phyloP scores from a whole-genome alignment of 192 early-diverging fungal species.

The Umbelopsis sp. region DNA sequence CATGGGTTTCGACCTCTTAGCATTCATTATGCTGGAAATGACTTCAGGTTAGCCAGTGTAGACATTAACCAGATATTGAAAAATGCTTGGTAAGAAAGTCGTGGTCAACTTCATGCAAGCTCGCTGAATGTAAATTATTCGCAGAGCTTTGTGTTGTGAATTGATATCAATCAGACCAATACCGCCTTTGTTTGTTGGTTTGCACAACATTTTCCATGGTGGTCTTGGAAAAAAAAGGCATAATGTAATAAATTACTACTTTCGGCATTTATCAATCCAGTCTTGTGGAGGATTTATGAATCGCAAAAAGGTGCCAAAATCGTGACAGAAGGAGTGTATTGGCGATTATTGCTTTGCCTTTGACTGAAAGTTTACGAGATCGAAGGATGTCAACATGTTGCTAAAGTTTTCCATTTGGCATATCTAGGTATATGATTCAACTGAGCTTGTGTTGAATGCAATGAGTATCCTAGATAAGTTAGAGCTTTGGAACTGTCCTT shows the following conservation, averaged over 20 bases:
- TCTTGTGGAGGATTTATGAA: background rate
- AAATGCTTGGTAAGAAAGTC: no score
- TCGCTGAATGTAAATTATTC: background rate
- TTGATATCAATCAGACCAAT: background rate
- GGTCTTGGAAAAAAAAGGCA: background rate
- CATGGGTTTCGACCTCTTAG: no score
- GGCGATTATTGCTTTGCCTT: background rate
- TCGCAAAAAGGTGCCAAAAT: slow-evolving; percentile 21
- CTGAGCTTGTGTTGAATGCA: background rate
- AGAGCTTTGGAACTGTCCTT: background rate
- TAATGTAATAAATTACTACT: background rate
- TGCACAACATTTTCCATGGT: background rate
- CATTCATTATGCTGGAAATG: no score
- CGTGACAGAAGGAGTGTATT: slow-evolving; percentile 21
- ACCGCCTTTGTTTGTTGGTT: background rate
- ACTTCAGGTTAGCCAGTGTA: no score
- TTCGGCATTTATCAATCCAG: background rate
- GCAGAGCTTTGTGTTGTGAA: background rate
- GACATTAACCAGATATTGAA: no score
- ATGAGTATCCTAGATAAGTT: background rate
- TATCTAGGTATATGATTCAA: background rate
- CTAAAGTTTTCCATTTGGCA: background rate
- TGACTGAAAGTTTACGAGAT: background rate
- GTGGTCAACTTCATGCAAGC: background rate
- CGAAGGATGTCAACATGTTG: background rate